These are phyloP conservation scores for Epithele typhae DNA, from an alignment of 768 basidiomycete species.

Conservation along the genomic window DNA sequence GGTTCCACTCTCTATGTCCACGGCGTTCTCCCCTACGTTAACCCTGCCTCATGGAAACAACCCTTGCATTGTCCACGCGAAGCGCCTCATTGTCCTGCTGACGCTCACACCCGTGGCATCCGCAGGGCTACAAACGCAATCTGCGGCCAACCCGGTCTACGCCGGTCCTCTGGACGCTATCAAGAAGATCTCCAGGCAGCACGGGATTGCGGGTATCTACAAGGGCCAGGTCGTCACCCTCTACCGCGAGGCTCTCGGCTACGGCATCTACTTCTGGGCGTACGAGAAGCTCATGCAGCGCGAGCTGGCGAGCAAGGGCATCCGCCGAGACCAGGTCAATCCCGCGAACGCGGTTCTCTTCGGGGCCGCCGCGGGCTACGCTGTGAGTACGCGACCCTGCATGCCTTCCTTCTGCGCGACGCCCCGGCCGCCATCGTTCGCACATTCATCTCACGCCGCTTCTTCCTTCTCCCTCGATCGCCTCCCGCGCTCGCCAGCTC, in stretches of 20 bases:
- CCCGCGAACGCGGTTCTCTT: slow-evolving; percentile 78
- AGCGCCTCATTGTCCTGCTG: too few relatives aligned
- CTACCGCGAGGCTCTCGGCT: slow-evolving; percentile 75
- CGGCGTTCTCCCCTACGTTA: too few relatives aligned
- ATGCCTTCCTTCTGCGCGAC: background rate
- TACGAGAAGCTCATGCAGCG: slow-evolving; percentile 92
- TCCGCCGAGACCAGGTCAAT: slow-evolving; percentile 70
- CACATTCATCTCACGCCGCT: background rate
- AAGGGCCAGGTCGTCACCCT: slow-evolving; percentile 92
- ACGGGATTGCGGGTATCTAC: slow-evolving; percentile 84
- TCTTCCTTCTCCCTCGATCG: background rate
- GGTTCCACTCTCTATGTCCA: background rate
- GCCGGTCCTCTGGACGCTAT: slow-evolving; percentile 85
- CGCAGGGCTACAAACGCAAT: slow-evolving; percentile 90
- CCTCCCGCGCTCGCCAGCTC: slow-evolving; percentile 39
- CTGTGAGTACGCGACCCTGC: slow-evolving; percentile 43
- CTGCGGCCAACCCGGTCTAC: slow-evolving; percentile 70
- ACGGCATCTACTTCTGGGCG: slow-evolving; percentile 84
- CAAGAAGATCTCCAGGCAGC: slow-evolving; percentile 68
- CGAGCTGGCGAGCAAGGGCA: slow-evolving; percentile 72
- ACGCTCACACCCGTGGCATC: too few relatives aligned
- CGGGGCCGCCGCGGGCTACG: slow-evolving; percentile 91
- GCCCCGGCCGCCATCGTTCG: background rate
- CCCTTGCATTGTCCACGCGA: too few relatives aligned
- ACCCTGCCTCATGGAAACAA: too few relatives aligned